These are phyloP conservation scores for Rhizopogon salebrosus DNA, from an alignment of 768 basidiomycete genomes.

Conservation along the genomic window DNA sequence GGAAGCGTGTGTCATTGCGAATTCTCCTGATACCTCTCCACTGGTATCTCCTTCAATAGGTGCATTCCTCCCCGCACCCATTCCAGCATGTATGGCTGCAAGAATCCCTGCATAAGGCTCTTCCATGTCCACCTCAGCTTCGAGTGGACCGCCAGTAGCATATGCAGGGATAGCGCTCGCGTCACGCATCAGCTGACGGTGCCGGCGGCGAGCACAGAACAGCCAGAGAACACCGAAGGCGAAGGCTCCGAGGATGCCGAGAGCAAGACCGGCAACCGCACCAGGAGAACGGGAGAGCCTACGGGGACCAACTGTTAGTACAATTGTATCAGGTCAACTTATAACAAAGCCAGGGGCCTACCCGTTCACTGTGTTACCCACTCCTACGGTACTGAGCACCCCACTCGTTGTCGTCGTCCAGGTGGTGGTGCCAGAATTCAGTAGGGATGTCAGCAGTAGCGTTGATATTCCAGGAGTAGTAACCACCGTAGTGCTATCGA, in stretches of 20 bases:
- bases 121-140: conserved; percentile 20
- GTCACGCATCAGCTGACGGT: conserved; percentile 18
- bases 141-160: conserved; percentile 14
- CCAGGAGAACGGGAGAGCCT: conserved; percentile 16
- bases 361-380: conserved; percentile 6
- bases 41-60: conserved; percentile 21
- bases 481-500: not conserved
- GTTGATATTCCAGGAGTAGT: conserved; percentile 13
- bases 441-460: conserved; percentile 14
- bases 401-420: conserved; percentile 14
- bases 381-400: conserved; percentile 18
- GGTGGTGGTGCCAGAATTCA: conserved; percentile 12
- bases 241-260: conserved; percentile 21
- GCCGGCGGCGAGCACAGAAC: conserved; percentile 27
- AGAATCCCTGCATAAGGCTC: conserved; percentile 25
- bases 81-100: conserved; percentile 15
- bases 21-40: conserved; percentile 10
- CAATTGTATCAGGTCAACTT: conserved; percentile 2
- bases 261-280: conserved; percentile 16
- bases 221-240: conserved; percentile 25
- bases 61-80: conserved; percentile 5
- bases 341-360: conserved; percentile 9
- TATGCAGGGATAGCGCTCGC: conserved; percentile 8
- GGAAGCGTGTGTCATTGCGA: conserved; percentile 10
- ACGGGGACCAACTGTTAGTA: conserved; percentile 3